Percentiles rank a stretch among this genome's conserved stretches.
phyloP scores from a whole-genome alignment of 1,284 basidiomycete genomes.

The Malassezia yamatoensis region DNA sequence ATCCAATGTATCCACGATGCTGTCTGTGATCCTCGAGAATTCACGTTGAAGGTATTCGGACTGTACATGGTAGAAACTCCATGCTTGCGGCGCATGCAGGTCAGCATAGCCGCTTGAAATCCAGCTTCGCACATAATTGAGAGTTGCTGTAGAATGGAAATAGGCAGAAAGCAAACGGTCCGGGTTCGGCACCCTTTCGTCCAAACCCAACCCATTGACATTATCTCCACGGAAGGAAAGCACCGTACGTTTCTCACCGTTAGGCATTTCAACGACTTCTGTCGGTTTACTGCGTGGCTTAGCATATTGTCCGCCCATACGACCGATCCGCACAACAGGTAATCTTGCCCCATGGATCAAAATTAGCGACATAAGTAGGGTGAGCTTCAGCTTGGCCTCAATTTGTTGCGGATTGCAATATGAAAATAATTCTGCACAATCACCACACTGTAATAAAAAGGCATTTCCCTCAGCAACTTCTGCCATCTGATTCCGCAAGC shows the following conservation, averaged over 20 bases:
- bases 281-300: constrained; percentile 82
- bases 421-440: constrained; percentile 65
- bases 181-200: constrained; percentile 76
- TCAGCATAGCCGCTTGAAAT: constrained; percentile 78
- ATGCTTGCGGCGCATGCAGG: constrained; percentile 76
- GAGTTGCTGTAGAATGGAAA: constrained; percentile 84
- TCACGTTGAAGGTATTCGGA: constrained; percentile 65
- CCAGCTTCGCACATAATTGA: constrained; percentile 81
- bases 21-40: constrained; percentile 73
- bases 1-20: constrained; percentile 78
- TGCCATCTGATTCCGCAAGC: constrained; percentile 34
- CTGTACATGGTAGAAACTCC: constrained; percentile 85
- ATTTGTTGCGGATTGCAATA: constrained; percentile 72
- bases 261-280: constrained; percentile 54
- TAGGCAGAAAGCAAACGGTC: constrained; percentile 76
- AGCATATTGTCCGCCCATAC: constrained; percentile 63
- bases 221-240: constrained; percentile 89
- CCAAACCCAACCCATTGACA: constrained; percentile 66
- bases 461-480: constrained; percentile 52
- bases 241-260: constrained; percentile 42
- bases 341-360: constrained; percentile 78
- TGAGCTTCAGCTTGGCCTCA: constrained; percentile 82
- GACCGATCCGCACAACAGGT: constrained; percentile 37
- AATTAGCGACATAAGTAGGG: constrained; percentile 88
- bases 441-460: constrained; percentile 89